Evolutionary conservation across 1,139 yeast genomes (phyloP).

Genomic region (Pichia kudriavzevii): DNA sequence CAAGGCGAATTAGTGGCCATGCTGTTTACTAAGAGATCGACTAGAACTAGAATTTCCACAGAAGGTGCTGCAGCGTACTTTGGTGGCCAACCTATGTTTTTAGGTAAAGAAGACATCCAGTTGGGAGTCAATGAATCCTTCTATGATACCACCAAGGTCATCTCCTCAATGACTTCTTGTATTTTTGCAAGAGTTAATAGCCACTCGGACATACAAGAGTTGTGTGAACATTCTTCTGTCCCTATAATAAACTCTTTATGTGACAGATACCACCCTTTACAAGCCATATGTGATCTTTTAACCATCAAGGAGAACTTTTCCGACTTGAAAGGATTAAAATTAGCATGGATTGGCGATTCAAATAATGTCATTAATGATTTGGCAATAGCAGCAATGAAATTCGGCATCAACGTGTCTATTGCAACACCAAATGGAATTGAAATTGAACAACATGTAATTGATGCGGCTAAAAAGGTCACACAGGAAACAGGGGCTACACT

Average conservation of each 20-base stretch:
- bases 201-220: constrained; percentile 73
- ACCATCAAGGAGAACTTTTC: constrained; percentile 79
- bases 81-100: constrained; percentile 94
- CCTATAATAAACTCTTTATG: constrained; percentile 93
- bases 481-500: constrained; percentile 44
- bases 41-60: constrained; percentile 88
- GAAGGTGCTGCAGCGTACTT: constrained; percentile 93
- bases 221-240: constrained; percentile 68
- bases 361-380: constrained; percentile 92
- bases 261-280: constrained; percentile 89
- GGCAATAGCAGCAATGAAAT: constrained; percentile 80
- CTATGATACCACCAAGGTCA: constrained; percentile 80
- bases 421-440: constrained; percentile 76
- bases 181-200: constrained; percentile 91
- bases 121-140: constrained; percentile 88
- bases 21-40: constrained; percentile 82
- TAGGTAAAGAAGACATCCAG: constrained; percentile 94
- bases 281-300: constrained; percentile 84
- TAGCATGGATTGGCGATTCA: constrained; percentile 96
- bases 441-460: constrained; percentile 50
- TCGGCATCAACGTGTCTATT: constrained; percentile 75
- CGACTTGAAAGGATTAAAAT: constrained; percentile 52
- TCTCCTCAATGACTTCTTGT: constrained; percentile 92
- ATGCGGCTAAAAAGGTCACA: constrained; percentile 48
- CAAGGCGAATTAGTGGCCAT: constrained; percentile 78